These are phyloP conservation scores for Ogataea kodamae DNA, from an alignment of 805 yeast species.

Conservation along the genomic window DNA sequence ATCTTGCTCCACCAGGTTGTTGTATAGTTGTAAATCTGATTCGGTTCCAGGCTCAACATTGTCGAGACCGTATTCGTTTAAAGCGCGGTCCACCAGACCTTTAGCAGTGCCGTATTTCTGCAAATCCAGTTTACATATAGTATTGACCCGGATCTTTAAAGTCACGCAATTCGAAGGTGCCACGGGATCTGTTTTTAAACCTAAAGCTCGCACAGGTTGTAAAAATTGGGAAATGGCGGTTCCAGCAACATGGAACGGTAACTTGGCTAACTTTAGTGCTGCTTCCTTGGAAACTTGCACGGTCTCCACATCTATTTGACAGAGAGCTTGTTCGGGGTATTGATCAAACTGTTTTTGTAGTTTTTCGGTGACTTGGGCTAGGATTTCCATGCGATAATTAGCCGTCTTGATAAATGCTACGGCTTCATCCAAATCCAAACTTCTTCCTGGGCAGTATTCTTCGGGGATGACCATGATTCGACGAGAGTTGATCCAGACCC, in stretches of 20 bases:
- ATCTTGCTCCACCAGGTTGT: slow-evolving; percentile 16
- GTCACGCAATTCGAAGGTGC: slow-evolving; percentile 3
- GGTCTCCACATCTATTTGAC: slow-evolving; percentile 22
- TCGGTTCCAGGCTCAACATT: background rate
- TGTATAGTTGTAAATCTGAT: slow-evolving; percentile 13
- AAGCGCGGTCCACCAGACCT: slow-evolving; percentile 8
- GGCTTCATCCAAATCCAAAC: slow-evolving; percentile 38
- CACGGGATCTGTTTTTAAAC: background rate
- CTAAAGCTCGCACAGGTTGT: slow-evolving; percentile 2
- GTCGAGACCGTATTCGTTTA: background rate
- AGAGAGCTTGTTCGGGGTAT: slow-evolving; percentile 32
- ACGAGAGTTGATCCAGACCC: slow-evolving; percentile 51
- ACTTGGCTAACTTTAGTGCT: slow-evolving; percentile 11
- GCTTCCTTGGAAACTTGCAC: slow-evolving; percentile 17
- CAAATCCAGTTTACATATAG: slow-evolving; percentile 12
- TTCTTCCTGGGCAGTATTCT: slow-evolving; percentile 32
- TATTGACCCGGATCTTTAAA: slow-evolving; percentile 10
- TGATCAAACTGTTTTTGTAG: slow-evolving; percentile 22
- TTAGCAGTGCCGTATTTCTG: slow-evolving; percentile 4
- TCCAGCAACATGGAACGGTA: slow-evolving; percentile 14
- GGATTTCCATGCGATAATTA: slow-evolving; percentile 31
- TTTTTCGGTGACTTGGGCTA: slow-evolving; percentile 16
- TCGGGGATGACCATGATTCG: slow-evolving; percentile 39
- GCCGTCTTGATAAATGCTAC: slow-evolving; percentile 38
- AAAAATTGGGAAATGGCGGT: slow-evolving; percentile 13